Evolutionary conservation across 345 rosid species (phyloP).

Genomic region (Hibiscus trionum): DNA sequence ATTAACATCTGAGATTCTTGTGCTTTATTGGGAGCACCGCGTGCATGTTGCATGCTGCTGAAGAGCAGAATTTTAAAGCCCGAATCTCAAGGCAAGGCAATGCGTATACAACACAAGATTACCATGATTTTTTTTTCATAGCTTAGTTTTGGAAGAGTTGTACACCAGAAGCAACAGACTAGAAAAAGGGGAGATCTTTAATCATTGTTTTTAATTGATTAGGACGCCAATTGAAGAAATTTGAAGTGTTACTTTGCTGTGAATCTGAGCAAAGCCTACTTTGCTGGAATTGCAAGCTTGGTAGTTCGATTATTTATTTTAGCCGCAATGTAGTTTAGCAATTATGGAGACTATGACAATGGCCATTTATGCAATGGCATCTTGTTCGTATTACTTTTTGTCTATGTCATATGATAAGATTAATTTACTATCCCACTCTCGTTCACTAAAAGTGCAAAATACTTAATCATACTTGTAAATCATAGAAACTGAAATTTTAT

Average conservation of each 20-base stretch:
- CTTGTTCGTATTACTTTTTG: no score
- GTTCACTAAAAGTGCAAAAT: no score
- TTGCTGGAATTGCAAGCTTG: conserved; percentile 42
- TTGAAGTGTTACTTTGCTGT: conserved; percentile 19
- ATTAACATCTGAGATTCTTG: background rate
- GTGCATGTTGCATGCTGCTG: background rate
- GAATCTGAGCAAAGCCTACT: conserved; percentile 28
- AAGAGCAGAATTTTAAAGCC: conserved; percentile 15
- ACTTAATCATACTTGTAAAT: no score
- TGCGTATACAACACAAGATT: conserved; percentile 12
- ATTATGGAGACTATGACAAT: conserved; percentile 8
- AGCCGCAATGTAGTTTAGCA: background rate
- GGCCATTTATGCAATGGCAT: background rate
- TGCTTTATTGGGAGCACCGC: background rate
- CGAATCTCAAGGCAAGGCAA: conserved; percentile 28
- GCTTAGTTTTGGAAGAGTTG: conserved; percentile 5
- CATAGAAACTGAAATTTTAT: no score
- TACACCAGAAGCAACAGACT: conserved; percentile 9
- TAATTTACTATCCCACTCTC: no score
- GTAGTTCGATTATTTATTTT: conserved; percentile 15
- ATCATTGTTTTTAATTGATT: conserved; percentile 7
- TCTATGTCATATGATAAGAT: no score
- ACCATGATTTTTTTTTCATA: background rate
- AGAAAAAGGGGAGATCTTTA: conserved; percentile 6
- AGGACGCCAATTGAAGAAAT: background rate